A percentile compares a stretch with the other conserved stretches of the same genome.
Evolutionary conservation across 2,329 filamentous ascomycete species (phyloP).

Genomic region (Atkinsonella texensis): DNA sequence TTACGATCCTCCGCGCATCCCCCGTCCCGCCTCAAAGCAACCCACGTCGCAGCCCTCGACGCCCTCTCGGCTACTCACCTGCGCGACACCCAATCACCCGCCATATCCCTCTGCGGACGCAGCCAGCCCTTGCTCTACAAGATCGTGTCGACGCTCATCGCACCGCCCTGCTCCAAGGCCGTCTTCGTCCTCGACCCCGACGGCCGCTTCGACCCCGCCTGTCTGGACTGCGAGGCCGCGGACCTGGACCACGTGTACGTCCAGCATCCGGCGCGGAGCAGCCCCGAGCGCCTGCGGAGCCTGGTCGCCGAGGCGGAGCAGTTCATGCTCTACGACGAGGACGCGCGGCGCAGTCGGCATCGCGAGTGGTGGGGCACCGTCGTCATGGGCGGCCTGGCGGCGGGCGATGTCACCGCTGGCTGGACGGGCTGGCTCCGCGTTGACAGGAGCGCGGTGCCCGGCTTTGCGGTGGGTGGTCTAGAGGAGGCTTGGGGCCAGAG

Average conservation of each 20-base stretch:
- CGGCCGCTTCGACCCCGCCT: conserved; percentile 40
- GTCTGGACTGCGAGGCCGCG: conserved; percentile 23
- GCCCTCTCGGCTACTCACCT: conserved; percentile 34
- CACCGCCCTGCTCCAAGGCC: conserved; percentile 32
- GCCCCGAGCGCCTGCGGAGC: conserved; percentile 17
- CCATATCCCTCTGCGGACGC: conserved; percentile 39
- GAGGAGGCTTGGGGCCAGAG: conserved; percentile 34
- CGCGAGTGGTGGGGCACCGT: conserved; percentile 48
- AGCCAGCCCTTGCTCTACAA: conserved; percentile 44
- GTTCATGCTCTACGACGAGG: conserved; percentile 38
- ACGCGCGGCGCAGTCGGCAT: conserved; percentile 26
- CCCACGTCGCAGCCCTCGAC: conserved; percentile 33
- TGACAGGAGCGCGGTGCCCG: conserved; percentile 28
- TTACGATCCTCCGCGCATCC: background rate
- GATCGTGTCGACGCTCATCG: conserved; percentile 39
- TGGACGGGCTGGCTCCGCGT: conserved; percentile 42
- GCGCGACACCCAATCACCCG: conserved; percentile 32
- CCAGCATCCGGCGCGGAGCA: conserved; percentile 25
- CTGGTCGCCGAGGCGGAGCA: conserved; percentile 29
- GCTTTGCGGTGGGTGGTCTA: conserved; percentile 27
- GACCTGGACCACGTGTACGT: conserved; percentile 41
- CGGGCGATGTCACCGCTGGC: conserved; percentile 20
- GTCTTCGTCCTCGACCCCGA: conserved; percentile 45
- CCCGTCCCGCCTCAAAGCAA: conserved; percentile 15
- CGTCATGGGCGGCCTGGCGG: conserved; percentile 32